Base-by-base conservation (phyloP, 2,329 filamentous ascomycete species). In the Orbilia blumenaviensis region DNA sequence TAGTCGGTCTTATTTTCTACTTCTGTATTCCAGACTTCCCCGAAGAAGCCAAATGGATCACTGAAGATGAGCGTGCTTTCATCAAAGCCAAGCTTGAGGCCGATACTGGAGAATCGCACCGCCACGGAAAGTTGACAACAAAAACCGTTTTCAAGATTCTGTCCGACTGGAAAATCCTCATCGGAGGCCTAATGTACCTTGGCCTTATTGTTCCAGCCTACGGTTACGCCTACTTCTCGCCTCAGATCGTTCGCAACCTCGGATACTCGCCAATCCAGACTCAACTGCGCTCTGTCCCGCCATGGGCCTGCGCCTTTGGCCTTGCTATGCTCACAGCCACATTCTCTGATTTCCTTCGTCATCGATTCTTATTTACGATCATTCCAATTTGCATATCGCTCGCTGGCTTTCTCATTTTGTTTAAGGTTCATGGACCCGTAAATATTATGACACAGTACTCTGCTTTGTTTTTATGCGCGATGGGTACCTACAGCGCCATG, bases 401-500 rank as follows among this genome's bases (percentile, higher is more conserved):
- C 61, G 81, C 87, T 0, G 94, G 93, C 1, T 94, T 96, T 79
- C 88, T 84, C 2, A 92, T 94, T 76, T 86, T 97, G 6, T 84
- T 96, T 56, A 84, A 85, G 9, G 88, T 94, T 3, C 91, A 94
- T 82, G 83, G 91, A 81, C 63, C 66, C 14, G 42, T 23, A 2
- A 87, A 92, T 81, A 85, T 84, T 0, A 78, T 86, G 10, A 83
- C 92, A 5, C 87, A 95, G 82, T 97, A 97, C 80, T 91, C 86
- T 0, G 92, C 91, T 0, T 86, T 97, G 0, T 96, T 96, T 85
- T 85, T 97, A 32, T 88, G 96, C 58, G 90, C 92, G 1, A 89
- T 89, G 84, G 92, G 92, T 58, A 87, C 88, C 0, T 97, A 96
- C 83, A 89, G 89, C 0, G 92, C 93, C n/a, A 94, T 97, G 91